Evolutionary conservation across 1,284 basidiomycete species (phyloP).

Genomic region (Malassezia pachydermatis): DNA sequence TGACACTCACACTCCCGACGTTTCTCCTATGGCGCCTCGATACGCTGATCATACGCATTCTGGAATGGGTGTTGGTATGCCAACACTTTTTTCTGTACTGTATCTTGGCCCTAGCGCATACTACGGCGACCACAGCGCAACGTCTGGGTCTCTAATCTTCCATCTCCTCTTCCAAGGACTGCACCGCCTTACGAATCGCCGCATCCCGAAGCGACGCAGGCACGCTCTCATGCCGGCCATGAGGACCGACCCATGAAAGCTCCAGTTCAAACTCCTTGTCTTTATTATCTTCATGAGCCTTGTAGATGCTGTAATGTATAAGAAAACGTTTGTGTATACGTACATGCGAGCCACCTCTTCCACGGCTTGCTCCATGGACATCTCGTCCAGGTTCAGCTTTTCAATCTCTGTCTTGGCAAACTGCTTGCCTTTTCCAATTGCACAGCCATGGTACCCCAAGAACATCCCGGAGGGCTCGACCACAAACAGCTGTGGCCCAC

Average conservation of each 20-base stretch:
- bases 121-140: not conserved
- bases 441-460: slow-evolving; percentile 56
- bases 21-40: slow-evolving; percentile 1
- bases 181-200: slow-evolving; percentile 80
- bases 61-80: slow-evolving; percentile 6
- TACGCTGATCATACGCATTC: not conserved
- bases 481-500: slow-evolving; percentile 66
- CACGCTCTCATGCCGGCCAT: slow-evolving; percentile 73
- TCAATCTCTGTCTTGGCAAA: slow-evolving; percentile 97
- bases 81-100: too few species aligned
- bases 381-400: slow-evolving; percentile 73
- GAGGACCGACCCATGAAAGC: slow-evolving; percentile 86
- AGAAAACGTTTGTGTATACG: slow-evolving; percentile 18
- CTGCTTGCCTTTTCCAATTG: slow-evolving; percentile 90
- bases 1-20: not conserved
- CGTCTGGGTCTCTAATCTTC: slow-evolving; percentile 54
- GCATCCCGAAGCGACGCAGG: slow-evolving; percentile 68
- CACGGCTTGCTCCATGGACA: slow-evolving; percentile 54
- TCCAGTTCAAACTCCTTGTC: slow-evolving; percentile 98
- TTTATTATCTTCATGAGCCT: slow-evolving; percentile 92
- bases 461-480: slow-evolving; percentile 91
- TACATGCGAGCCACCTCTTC: slow-evolving; percentile 43
- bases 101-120: too few species aligned
- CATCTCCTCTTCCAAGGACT: slow-evolving; percentile 71
- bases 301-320: slow-evolving; percentile 64